These are phyloP conservation scores for Globisporangium perplexum DNA, from an alignment of 352 stramenopile species.

Conservation along the genomic window DNA sequence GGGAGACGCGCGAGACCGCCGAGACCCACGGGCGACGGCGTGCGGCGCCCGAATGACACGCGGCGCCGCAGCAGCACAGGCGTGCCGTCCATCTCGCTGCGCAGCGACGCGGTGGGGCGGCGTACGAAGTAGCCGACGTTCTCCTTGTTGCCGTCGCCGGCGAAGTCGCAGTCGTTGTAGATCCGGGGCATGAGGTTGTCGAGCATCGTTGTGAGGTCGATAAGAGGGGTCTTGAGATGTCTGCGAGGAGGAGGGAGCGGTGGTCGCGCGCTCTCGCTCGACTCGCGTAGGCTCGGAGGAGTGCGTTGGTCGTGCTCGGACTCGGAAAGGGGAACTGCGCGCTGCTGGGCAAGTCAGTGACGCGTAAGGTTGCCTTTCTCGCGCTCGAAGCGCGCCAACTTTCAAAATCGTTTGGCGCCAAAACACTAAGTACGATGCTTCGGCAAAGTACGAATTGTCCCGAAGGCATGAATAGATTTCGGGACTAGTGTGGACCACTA, in stretches of 20 bases:
- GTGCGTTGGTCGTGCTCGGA: neutral
- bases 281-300: neutral
- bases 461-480: no score
- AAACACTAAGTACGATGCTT: no score
- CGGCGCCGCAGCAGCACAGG: slow-evolving; percentile 8
- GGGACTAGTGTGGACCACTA: no score
- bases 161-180: slow-evolving; percentile 31
- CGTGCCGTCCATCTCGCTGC: slow-evolving; percentile 8
- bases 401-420: no score
- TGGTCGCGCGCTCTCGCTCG: neutral
- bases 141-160: slow-evolving; percentile 59
- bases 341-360: no score
- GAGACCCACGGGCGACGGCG: slow-evolving; percentile 4
- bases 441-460: no score
- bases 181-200: slow-evolving; percentile 35
- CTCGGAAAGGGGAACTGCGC: neutral
- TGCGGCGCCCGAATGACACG: slow-evolving; percentile 1
- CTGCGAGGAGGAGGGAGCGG: neutral
- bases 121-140: slow-evolving; percentile 58
- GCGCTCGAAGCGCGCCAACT: no score
- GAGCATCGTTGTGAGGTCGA: slow-evolving; percentile 18
- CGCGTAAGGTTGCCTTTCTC: neutral
- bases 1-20: neutral
- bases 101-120: slow-evolving; percentile 15
- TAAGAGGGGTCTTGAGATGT: neutral